These are phyloP conservation scores for Podospora pseudocomata DNA, from an alignment of 495 filamentous ascomycete genomes.

Conservation along the genomic window DNA sequence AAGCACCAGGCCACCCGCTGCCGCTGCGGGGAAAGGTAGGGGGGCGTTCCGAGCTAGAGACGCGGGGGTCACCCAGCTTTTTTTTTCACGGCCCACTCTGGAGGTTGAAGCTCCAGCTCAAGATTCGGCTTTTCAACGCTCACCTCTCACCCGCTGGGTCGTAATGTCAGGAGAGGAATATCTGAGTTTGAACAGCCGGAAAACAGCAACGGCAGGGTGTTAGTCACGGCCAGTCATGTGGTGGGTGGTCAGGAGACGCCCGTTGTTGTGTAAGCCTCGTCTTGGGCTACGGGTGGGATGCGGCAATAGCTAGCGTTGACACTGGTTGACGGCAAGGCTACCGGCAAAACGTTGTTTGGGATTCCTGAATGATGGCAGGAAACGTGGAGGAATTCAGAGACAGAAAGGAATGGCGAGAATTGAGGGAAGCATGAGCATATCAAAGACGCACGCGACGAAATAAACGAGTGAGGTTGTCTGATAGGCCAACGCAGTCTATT, in stretches of 20 bases:
- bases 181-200: neutral
- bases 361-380: neutral
- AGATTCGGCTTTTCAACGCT: neutral
- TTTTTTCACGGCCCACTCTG: neutral
- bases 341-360: neutral
- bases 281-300: neutral
- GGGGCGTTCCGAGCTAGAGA: neutral
- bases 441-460: neutral
- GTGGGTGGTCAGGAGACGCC: too few relatives aligned
- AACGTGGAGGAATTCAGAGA: neutral
- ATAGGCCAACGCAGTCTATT: neutral
- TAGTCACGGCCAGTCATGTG: too few relatives aligned
- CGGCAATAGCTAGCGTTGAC: neutral
- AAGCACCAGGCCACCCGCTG: constrained; percentile 3
- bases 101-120: neutral
- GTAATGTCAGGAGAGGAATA: neutral
- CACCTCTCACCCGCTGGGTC: neutral
- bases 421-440: neutral
- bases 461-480: neutral
- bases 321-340: neutral
- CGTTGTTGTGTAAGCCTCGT: neutral
- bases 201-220: too few relatives aligned
- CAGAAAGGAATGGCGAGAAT: neutral
- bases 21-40: neutral
- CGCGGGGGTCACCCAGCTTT: neutral